Evolutionary conservation across 805 yeast species (phyloP), one percentile per base, ranked within the genome.

Genomic region (Groenewaldozyma tartarivorans): DNA sequence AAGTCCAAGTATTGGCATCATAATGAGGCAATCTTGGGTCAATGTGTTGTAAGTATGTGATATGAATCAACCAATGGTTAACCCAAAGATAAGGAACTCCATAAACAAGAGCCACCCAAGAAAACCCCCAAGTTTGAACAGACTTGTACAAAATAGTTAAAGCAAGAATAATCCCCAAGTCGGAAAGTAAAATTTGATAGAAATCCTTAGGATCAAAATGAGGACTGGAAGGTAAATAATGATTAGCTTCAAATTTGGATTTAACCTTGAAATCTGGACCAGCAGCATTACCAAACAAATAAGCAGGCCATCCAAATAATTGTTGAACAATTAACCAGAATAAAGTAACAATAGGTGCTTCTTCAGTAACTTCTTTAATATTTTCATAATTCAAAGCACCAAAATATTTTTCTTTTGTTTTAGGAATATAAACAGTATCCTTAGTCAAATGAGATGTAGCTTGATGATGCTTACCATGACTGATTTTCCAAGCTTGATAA

Each of bases 11-110:
- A 31, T 63, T 54, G 44, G 78, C 73, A 45, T 76, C 79, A 65
- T 84, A 84, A 62, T 84, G 94, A 22, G 95, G 88, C 70, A 85
- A 70, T 13, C 72, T 52, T 22, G 84, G 77, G 60, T 81, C 90
- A 15, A 92, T 74, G 66, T 84, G 95, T 62, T 84, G 95, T 54
- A 84, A 72, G 61, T 66, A 85, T 31, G 95, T 84, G 60, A 84
- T 81, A 63, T 81, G 81, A 35, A 85, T 94, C 49, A 84, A 69
- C 95, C 95, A 84, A 66, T 85, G 94, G 74, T 84, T 84, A 49
- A 81, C 86, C 64, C 79, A 79, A 40, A 81, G 50, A 64, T 79
- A 84, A 26, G 95, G 95, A 30, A 84, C 48, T 47, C 79, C 67
- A 80, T 86, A 84, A 69, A 79, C 74, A 49, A 82, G 69, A 42